Evolutionary conservation across 75 land plant genomes (phyloP), one percentile per base, ranked within the genome.

Genomic region (Chamaecyparis obtusa): DNA sequence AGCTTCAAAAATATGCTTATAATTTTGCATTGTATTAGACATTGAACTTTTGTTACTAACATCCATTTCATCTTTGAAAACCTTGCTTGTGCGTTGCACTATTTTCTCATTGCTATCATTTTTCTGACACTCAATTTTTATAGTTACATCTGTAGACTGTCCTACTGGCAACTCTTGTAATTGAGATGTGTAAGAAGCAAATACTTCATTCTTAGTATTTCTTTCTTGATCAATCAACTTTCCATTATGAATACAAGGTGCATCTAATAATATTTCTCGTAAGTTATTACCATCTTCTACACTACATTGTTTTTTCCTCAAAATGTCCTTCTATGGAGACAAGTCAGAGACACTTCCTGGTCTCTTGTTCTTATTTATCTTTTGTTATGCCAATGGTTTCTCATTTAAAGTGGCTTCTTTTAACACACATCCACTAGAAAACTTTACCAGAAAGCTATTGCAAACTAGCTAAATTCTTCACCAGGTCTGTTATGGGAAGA

Each of bases 401-500:
- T 86, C 85, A 51, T 30, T 41, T 33, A 85, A 54, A 5, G 64
- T 83, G 33, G 57, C 60, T 51, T 24, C 75, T 91, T 30, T 84
- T 24, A 88, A 67, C 3, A 88, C 88, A 75, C 90, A 36, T 27
- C 85, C 90, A 88, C 99, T 93, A 91, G 93, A 93, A 80, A 92
- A 95, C 84, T 94, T 87, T 32, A 96, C 94, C 64, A 98, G 88
- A 80, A 97, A 97, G 75, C 92, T 95, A 88, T 87, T n/a, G 95
- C 95, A 92, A 98, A 94, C 46, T 92, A 87, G 36, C 85, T 89
- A n/a, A 95, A 86, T 51, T 95, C 91, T 30, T 48, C 35, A 24
- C 51, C 48, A 9, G 9, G n/a, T 24, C 48, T 49, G 9, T 80
- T 80, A 44, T 9, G 46, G 30, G 14, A 9, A 6, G 83, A 80